phyloP scores from a whole-genome alignment of 2,329 filamentous ascomycete genomes.

The Pseudogymnoascus sp. region DNA sequence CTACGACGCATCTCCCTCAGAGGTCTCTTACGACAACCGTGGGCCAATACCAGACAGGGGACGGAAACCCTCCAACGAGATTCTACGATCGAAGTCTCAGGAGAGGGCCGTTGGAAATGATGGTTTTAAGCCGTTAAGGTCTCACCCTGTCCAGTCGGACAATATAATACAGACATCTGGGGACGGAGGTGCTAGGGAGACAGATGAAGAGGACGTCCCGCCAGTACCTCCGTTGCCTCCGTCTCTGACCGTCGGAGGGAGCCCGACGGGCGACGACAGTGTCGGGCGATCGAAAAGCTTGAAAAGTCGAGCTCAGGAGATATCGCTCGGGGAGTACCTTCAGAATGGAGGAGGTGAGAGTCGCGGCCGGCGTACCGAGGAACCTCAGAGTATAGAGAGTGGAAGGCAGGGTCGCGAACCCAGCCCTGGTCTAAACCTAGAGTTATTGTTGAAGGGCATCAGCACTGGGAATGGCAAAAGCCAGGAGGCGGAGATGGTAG shows the following conservation, averaged over 20 bases:
- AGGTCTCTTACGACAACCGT: constrained; percentile 48
- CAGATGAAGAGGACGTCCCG: background rate
- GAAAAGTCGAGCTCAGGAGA: background rate
- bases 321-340: background rate
- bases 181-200: background rate
- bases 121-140: background rate
- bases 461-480: constrained; percentile 21
- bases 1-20: constrained; percentile 60
- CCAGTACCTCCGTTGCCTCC: background rate
- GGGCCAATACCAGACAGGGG: background rate
- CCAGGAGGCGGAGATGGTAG: constrained; percentile 3
- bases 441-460: constrained; percentile 29
- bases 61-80: background rate
- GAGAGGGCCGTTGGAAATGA: background rate
- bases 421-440: constrained; percentile 22
- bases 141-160: background rate
- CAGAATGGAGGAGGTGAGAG: background rate
- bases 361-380: background rate
- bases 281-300: background rate
- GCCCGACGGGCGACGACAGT: background rate
- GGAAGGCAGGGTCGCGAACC: background rate
- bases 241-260: background rate
- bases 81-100: background rate
- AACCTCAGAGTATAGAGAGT: background rate
- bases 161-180: background rate